phyloP scores from a whole-genome alignment of 1,284 basidiomycete species.

The Cryptococcus sp. region DNA sequence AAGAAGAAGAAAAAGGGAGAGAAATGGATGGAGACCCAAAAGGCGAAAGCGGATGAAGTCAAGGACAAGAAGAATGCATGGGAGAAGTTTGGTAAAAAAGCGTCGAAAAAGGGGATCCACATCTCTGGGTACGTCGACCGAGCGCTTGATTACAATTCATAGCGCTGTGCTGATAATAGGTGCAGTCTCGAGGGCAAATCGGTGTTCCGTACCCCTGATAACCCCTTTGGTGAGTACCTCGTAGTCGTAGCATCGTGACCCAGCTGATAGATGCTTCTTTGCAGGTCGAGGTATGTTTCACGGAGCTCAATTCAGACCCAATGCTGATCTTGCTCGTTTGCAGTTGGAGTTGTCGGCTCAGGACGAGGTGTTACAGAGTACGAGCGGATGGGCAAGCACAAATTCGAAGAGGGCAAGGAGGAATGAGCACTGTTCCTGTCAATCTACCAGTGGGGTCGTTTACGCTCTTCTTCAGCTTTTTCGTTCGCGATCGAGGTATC shows the following conservation, averaged over 20 bases:
- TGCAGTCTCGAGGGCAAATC: conserved; percentile 72
- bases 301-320: conserved; percentile 1
- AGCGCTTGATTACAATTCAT: not conserved
- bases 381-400: conserved; percentile 71
- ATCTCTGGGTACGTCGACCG: conserved; percentile 63
- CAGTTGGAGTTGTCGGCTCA: conserved; percentile 92
- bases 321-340: conserved; percentile 5
- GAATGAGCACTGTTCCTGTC: conserved; percentile 20
- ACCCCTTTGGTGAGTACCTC: conserved; percentile 73
- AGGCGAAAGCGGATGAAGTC: conserved; percentile 87
- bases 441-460: not conserved
- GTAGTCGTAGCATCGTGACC: not conserved
- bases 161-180: not conserved
- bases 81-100: conserved; percentile 98
- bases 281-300: conserved; percentile 27
- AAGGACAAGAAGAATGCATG: conserved; percentile 84
- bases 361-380: conserved; percentile 91
- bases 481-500: not conserved
- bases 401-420: conserved; percentile 65
- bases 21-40: conserved; percentile 85
- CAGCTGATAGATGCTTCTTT: conserved; percentile 15
- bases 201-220: conserved; percentile 96
- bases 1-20: conserved; percentile 94
- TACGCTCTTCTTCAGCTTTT: not conserved
- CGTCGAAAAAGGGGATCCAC: conserved; percentile 89